These are phyloP conservation scores for Xylariaceae sp. DNA, from an alignment of 2,329 filamentous ascomycete genomes.

Conservation along the genomic window DNA sequence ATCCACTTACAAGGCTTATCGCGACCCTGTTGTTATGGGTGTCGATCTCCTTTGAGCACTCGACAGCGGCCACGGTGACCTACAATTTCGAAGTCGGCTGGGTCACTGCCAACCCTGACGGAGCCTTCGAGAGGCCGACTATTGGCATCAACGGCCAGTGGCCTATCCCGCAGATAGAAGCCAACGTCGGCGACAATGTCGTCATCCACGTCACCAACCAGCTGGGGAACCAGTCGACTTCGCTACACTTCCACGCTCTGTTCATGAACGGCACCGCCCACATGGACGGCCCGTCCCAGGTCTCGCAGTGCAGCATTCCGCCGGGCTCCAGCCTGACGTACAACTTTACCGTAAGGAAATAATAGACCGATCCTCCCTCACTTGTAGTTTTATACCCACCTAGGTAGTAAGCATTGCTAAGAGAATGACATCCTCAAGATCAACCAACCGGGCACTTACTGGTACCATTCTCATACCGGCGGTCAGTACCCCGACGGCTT, in stretches of 20 bases:
- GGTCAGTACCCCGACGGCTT: constrained; percentile 68
- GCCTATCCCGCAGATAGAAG: constrained; percentile 64
- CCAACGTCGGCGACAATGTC: constrained; percentile 56
- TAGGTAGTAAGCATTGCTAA: background rate
- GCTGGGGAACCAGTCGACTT: constrained; percentile 57
- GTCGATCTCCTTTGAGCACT: constrained; percentile 17
- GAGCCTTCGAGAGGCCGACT: constrained; percentile 54
- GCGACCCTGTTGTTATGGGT: constrained; percentile 16
- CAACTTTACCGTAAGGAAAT: constrained; percentile 54
- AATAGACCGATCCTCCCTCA: too few species aligned
- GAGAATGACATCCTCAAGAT: constrained; percentile 34
- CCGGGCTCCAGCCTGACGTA: constrained; percentile 63
- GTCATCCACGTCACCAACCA: constrained; percentile 54
- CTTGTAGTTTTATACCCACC: too few species aligned
- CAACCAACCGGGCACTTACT: constrained; percentile 67
- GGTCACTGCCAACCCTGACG: constrained; percentile 69
- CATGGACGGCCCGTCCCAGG: constrained; percentile 65
- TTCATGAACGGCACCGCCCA: constrained; percentile 61
- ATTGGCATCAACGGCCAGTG: constrained; percentile 75
- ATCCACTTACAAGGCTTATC: constrained; percentile 11
- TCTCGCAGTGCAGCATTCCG: constrained; percentile 62
- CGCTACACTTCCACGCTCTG: constrained; percentile 66
- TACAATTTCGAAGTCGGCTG: constrained; percentile 67
- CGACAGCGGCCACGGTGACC: constrained; percentile 43
- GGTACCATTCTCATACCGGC: constrained; percentile 68